These are phyloP conservation scores for Haberlea rhodopensis DNA, from an alignment of 257 asterid genomes.

Conservation along the genomic window DNA sequence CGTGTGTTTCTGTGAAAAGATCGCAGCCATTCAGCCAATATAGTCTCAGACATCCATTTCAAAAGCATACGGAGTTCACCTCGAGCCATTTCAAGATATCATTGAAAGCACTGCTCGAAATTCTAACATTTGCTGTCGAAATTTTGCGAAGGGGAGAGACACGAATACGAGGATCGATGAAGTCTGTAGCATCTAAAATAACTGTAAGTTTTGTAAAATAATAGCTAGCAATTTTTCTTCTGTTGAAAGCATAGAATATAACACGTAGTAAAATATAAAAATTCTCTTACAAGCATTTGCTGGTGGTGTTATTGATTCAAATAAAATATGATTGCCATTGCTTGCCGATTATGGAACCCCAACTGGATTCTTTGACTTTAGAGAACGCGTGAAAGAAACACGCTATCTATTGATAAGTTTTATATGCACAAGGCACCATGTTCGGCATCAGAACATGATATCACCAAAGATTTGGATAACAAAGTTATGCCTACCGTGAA, in stretches of 20 bases:
- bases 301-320: not conserved
- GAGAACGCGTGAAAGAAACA: not conserved
- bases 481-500: not conserved
- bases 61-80: not conserved
- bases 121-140: not conserved
- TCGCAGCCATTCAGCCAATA: not conserved
- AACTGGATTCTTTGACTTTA: not conserved
- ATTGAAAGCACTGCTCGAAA: constrained; percentile 8
- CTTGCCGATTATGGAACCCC: not conserved
- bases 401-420: not conserved
- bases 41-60: constrained; percentile 7
- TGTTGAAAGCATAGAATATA: not conserved
- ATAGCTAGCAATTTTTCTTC: not conserved
- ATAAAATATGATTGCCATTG: not conserved
- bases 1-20: constrained; percentile 11
- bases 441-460: not conserved
- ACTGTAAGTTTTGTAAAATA: not conserved
- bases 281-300: no score
- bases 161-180: not conserved
- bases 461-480: not conserved
- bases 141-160: constrained; percentile 10
- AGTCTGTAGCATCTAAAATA: constrained; percentile 13
- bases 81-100: constrained; percentile 10
- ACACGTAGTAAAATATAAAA: no score
- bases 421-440: not conserved